A percentile compares a stretch with the other conserved stretches of the same genome.
Evolutionary conservation across 2,329 filamentous ascomycete species (phyloP).

Genomic region (Chaetothyriales sp.): DNA sequence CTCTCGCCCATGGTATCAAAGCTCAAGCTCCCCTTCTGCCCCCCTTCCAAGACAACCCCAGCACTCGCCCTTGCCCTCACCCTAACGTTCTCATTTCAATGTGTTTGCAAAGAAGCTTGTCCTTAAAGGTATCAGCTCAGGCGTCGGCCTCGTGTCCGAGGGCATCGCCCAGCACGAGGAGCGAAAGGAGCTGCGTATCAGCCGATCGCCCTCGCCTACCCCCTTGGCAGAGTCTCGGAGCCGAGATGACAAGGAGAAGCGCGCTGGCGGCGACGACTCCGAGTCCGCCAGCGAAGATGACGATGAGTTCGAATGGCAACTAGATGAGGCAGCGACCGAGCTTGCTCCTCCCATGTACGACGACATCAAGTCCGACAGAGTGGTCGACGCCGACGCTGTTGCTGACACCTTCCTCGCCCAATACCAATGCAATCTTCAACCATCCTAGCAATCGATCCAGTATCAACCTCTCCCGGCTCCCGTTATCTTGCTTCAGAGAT

Average conservation of each 20-base stretch:
- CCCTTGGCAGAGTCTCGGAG: not conserved
- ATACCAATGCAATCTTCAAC: conserved; percentile 2
- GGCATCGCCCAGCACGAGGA: conserved; percentile 13
- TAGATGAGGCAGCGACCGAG: conserved; percentile 12
- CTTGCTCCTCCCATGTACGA: conserved; percentile 8
- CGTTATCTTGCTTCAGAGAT: conserved; percentile 40
- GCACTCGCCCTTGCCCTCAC: too few relatives aligned
- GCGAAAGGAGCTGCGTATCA: conserved; percentile 5
- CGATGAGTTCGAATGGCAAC: conserved; percentile 11
- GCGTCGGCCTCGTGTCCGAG: conserved; percentile 11
- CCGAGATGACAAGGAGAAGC: not conserved
- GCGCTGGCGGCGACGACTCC: conserved; percentile 1
- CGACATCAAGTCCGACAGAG: conserved; percentile 2
- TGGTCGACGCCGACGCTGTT: conserved; percentile 5
- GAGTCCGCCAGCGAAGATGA: conserved; percentile 6
- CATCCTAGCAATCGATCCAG: not conserved
- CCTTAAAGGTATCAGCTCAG: conserved; percentile 9
- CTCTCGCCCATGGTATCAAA: too few relatives aligned
- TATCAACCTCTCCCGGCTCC: conserved; percentile 24
- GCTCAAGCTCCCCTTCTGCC: too few relatives aligned
- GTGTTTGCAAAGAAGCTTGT: conserved; percentile 7
- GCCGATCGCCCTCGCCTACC: not conserved
- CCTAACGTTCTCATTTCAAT: too few relatives aligned
- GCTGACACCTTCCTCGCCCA: conserved; percentile 5
- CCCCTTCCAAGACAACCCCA: too few relatives aligned